Conservation (phyloP, 192 early-diverging fungal species). For the Entrophospora sp. region DNA sequence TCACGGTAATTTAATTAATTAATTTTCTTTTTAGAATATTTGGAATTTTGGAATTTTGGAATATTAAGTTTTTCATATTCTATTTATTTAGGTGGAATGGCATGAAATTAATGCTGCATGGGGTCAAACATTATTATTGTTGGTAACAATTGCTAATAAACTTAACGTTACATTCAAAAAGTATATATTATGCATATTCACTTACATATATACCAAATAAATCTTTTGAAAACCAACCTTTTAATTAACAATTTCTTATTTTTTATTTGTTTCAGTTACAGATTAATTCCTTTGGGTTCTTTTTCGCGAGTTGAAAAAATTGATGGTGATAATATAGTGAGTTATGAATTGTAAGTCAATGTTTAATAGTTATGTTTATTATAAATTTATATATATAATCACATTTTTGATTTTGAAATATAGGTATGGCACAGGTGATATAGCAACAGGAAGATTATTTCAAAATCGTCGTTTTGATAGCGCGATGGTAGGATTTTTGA, state of each 20-base stretch:
- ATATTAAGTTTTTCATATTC: conserved; percentile 7
- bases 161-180: conserved; percentile 73
- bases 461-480: conserved; percentile 79
- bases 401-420: background rate
- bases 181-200: too few species aligned
- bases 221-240: background rate
- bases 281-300: conserved; percentile 83
- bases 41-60: background rate
- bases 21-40: background rate
- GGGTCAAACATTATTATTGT: conserved; percentile 79
- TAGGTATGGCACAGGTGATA: conserved; percentile 77
- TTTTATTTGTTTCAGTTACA: conserved; percentile 40
- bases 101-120: conserved; percentile 93
- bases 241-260: background rate
- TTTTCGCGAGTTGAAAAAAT: conserved; percentile 86
- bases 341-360: conserved; percentile 68
- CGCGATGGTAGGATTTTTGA: conserved; percentile 82
- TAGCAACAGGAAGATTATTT: conserved; percentile 67
- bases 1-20: conserved; percentile 40
- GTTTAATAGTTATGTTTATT: background rate
- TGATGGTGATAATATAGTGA: conserved; percentile 58
- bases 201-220: too few species aligned
- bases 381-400: background rate
- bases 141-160: conserved; percentile 81
- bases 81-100: conserved; percentile 69